A percentile compares a stretch with the other conserved stretches of the same genome.
phyloP scores from a whole-genome alignment of 2,329 filamentous ascomycete genomes.

The Colletotrichum liriopes region DNA sequence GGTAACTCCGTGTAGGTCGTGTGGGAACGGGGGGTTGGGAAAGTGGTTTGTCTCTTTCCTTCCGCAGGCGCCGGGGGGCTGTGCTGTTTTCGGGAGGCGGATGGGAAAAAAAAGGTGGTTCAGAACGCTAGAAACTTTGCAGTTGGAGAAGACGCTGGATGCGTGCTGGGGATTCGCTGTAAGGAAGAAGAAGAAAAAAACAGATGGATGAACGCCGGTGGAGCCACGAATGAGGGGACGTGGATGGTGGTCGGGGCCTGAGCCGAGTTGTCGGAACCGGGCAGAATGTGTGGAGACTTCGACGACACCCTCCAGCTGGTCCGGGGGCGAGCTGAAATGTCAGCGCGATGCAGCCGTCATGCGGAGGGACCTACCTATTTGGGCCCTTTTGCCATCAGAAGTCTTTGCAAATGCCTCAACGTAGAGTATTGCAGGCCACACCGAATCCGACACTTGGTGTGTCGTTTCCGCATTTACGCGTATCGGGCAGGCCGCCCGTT shows the following conservation, averaged over 20 bases:
- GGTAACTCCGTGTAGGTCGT: slow-evolving; percentile 17
- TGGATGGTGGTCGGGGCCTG: background rate
- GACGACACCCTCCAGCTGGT: background rate
- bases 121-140: slow-evolving; percentile 1
- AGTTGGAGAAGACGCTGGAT: background rate
- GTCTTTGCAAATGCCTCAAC: background rate
- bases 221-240: background rate
- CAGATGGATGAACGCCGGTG: slow-evolving; percentile 12
- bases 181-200: background rate
- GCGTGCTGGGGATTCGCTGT: slow-evolving; percentile 7
- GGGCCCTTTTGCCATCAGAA: background rate
- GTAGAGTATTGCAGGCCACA: background rate
- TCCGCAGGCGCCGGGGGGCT: slow-evolving; percentile 11
- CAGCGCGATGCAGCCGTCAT: slow-evolving; percentile 5
- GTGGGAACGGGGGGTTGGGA: slow-evolving; percentile 10
- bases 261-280: slow-evolving; percentile 36
- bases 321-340: background rate
- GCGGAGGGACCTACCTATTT: background rate
- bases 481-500: background rate
- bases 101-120: slow-evolving; percentile 1
- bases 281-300: slow-evolving; percentile 15
- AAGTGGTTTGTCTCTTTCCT: slow-evolving; percentile 9
- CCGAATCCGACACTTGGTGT: background rate
- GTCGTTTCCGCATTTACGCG: background rate
- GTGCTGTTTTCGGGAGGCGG: slow-evolving; percentile 26